Percentiles rank a stretch among this genome's conserved stretches.
phyloP scores from a whole-genome alignment of 202 grass and related monocot species.

The Digitaria exilis region DNA sequence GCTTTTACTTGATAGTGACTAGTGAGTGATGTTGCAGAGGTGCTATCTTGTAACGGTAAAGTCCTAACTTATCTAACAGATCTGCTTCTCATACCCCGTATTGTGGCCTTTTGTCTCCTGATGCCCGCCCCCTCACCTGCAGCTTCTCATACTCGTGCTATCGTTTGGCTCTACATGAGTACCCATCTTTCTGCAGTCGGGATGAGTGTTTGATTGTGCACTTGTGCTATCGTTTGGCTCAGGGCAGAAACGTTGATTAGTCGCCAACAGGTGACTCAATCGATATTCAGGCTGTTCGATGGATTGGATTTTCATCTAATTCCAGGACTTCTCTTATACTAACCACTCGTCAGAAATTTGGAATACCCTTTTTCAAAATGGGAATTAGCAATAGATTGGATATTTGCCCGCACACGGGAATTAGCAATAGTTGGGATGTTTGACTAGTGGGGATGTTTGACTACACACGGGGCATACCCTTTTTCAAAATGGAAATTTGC shows the following conservation, averaged over 20 bases:
- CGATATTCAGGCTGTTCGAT: neutral
- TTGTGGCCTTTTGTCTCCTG: neutral
- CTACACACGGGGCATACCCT: too few relatives aligned
- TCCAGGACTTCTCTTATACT: too few relatives aligned
- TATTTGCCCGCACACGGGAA: neutral
- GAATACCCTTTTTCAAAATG: neutral
- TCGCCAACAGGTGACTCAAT: too few relatives aligned
- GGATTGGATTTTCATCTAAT: neutral
- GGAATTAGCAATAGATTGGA: neutral
- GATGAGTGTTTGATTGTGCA: neutral
- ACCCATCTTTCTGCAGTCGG: neutral
- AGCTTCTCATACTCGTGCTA: too few relatives aligned
- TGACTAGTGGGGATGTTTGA: too few relatives aligned
- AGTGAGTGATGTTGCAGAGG: constrained; percentile 36
- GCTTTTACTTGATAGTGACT: constrained; percentile 48
- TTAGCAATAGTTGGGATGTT: too few relatives aligned
- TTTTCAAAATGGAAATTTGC: too few relatives aligned
- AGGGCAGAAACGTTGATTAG: neutral
- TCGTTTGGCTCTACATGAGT: too few relatives aligned
- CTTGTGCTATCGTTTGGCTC: neutral
- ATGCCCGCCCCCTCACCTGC: too few relatives aligned
- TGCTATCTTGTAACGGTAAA: constrained; percentile 48
- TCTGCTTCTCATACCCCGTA: constrained; percentile 32
- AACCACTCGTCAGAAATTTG: neutral
- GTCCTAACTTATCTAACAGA: constrained; percentile 49